Evolutionary conservation across 1,284 basidiomycete genomes (phyloP).

Genomic region (Neonothopanus nambi): DNA sequence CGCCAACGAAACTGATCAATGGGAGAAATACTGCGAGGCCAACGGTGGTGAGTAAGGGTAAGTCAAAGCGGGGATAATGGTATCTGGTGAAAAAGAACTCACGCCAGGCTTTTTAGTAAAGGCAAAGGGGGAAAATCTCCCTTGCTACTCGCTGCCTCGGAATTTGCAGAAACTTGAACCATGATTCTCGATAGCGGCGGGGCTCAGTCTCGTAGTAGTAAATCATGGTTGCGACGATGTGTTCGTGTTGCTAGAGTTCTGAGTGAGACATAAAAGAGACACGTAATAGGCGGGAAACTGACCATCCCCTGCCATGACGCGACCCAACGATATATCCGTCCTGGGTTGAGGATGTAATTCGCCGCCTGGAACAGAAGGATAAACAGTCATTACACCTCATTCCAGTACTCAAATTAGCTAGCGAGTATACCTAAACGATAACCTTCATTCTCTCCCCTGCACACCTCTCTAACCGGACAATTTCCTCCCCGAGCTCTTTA

Average conservation of each 20-base stretch:
- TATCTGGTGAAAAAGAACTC: too few species aligned
- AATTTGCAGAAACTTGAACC: constrained; percentile 17
- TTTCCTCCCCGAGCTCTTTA: not conserved
- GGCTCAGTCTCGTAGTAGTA: constrained; percentile 21
- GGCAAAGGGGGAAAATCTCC: too few species aligned
- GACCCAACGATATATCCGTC: constrained; percentile 17
- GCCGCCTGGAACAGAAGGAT: constrained; percentile 15
- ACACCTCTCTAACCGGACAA: not conserved
- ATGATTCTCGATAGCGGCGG: constrained; percentile 14
- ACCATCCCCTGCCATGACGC: constrained; percentile 24
- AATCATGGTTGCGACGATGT: constrained; percentile 19
- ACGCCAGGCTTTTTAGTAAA: too few species aligned
- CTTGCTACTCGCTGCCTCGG: too few species aligned
- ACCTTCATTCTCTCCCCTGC: too few species aligned
- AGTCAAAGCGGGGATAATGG: too few species aligned
- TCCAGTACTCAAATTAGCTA: too few species aligned
- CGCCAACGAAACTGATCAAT: too few species aligned
- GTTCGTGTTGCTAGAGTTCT: constrained; percentile 23
- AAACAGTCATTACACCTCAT: too few species aligned
- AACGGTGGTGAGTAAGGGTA: too few species aligned
- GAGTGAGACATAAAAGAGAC: too few species aligned
- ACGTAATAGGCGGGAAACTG: not conserved
- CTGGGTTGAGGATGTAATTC: constrained; percentile 18
- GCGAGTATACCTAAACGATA: constrained; percentile 15
- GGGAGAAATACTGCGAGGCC: too few species aligned